Conservation (phyloP, 176 grass and related monocot genomes). For the Hyparrhenia diplandra region DNA sequence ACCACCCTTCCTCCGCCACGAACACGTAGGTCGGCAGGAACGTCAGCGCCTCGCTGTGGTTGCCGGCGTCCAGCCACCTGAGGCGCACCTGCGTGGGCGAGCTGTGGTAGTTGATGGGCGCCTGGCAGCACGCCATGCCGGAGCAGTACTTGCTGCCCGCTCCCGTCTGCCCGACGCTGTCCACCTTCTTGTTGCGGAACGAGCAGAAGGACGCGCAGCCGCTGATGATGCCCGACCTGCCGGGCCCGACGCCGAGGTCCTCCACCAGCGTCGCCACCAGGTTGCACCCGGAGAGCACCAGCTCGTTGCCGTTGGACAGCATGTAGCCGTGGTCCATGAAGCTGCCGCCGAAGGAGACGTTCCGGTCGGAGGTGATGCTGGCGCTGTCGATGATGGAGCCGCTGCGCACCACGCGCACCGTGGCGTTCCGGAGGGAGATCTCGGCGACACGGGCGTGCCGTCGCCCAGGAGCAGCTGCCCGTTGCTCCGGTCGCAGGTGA, state of each 20-base stretch:
- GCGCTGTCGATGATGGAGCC: constrained; percentile 8
- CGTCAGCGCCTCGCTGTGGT: not conserved
- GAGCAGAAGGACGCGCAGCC: constrained; percentile 23
- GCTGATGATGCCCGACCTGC: not conserved
- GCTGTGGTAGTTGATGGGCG: constrained; percentile 14
- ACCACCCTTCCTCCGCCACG: constrained; percentile 16
- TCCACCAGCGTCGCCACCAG: not conserved
- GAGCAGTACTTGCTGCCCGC: not conserved
- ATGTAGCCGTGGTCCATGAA: not conserved
- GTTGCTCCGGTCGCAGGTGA: constrained; percentile 31
- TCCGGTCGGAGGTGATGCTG: not conserved
- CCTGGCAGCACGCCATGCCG: constrained; percentile 15
- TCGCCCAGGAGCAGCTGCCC: constrained; percentile 27
- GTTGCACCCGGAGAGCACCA: constrained; percentile 13
- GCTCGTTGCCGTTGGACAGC: not conserved
- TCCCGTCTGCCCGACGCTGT: not conserved
- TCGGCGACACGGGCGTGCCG: constrained; percentile 11
- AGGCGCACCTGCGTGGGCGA: not conserved
- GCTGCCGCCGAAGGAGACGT: not conserved
- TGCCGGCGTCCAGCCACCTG: not conserved
- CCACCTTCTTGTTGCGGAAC: not conserved
- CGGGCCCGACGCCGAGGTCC: not conserved
- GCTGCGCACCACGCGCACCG: not conserved
- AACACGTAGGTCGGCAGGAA: not conserved
- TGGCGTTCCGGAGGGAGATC: not conserved